phyloP scores from a whole-genome alignment of 2,329 filamentous ascomycete species.

The Penicillium psychrosexuale region DNA sequence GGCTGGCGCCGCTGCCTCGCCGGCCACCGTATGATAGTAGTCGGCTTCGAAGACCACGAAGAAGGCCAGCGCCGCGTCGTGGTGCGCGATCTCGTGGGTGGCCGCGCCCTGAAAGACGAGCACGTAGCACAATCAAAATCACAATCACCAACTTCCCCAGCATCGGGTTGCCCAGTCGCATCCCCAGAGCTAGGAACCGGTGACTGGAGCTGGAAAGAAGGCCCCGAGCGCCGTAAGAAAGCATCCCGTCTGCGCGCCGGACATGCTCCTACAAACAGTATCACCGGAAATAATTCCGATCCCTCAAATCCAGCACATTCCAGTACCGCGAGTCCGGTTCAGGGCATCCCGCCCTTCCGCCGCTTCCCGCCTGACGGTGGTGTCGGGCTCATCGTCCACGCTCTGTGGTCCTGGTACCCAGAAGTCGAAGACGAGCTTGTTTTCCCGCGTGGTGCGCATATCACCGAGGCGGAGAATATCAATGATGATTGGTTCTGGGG shows the following conservation, averaged over 20 bases:
- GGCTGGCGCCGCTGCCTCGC: conserved; percentile 81
- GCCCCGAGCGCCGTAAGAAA: conserved; percentile 38
- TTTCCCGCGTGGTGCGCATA: conserved; percentile 79
- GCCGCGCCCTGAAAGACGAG: conserved; percentile 64
- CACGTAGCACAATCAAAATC: conserved; percentile 33
- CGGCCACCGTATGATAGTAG: conserved; percentile 79
- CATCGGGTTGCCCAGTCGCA: conserved; percentile 25
- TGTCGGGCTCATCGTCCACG: conserved; percentile 60
- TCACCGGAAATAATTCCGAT: conserved; percentile 16
- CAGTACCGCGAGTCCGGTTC: conserved; percentile 16
- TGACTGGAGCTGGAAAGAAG: conserved; percentile 46
- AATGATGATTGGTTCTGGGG: conserved; percentile 92
- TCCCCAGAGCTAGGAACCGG: conserved; percentile 30
- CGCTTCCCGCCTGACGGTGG: conserved; percentile 74
- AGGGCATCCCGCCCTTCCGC: conserved; percentile 12
- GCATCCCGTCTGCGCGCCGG: conserved; percentile 31
- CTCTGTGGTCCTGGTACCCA: conserved; percentile 77
- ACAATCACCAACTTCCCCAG: conserved; percentile 15
- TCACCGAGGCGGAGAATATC: conserved; percentile 78
- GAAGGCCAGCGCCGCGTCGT: conserved; percentile 67
- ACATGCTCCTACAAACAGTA: conserved; percentile 4
- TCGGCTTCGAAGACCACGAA: conserved; percentile 69
- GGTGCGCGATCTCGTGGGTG: conserved; percentile 72
- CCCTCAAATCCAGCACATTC: background rate
- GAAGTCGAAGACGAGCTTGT: conserved; percentile 65